Base-by-base conservation (phyloP, 371 early-diverging fungal genomes). In the Mortierella sp. region DNA sequence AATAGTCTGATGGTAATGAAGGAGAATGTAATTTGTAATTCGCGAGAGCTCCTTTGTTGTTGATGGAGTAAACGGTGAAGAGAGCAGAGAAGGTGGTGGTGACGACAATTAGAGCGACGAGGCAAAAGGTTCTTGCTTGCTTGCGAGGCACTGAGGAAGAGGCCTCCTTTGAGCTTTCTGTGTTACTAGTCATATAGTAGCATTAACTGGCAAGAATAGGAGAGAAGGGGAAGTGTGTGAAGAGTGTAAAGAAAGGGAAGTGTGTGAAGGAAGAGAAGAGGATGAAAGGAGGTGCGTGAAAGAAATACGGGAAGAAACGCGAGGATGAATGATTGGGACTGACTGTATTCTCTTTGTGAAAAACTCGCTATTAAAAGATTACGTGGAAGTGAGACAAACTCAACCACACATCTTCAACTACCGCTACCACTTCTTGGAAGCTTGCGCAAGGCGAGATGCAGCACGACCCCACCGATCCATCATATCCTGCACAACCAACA, bases 401-500 rank as follows among this genome's bases (percentile, higher is more conserved):
- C 58, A 0, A 58, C 58, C 28, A 13, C 58, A 28, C 8, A 58
- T 1, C 8, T 28, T 8, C 6, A 63, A 5, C 14, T 0, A 16
- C 60, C 13, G 34, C 28, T 13, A 24, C 38, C 38, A 68, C 68
- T 24, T 24, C 44, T 70, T 55, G 3, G 74, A 58, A 24, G 55
- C 58, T 26, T 68, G 75, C 1, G 85, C 79, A 21, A 79, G 28
- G 19, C 80, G 70, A 11, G 26, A 13, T 1, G 80, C 84, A 4
- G 72, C 44, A 31, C 54, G 55, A 4, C 78, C 70, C 85, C 85
- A 85, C 34, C 65, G 70, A 16, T 77, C 77, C 80, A 81, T 77
- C 6, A 82, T 50, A 52, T 75, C 77, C 58, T 77, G 82, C 24
- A 73, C 87, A 38, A 82, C 75, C 44, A 75, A 44, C 3, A 45